Base-by-base conservation (phyloP, 768 basidiomycete genomes). In the Suillus fuscotomentosus region DNA sequence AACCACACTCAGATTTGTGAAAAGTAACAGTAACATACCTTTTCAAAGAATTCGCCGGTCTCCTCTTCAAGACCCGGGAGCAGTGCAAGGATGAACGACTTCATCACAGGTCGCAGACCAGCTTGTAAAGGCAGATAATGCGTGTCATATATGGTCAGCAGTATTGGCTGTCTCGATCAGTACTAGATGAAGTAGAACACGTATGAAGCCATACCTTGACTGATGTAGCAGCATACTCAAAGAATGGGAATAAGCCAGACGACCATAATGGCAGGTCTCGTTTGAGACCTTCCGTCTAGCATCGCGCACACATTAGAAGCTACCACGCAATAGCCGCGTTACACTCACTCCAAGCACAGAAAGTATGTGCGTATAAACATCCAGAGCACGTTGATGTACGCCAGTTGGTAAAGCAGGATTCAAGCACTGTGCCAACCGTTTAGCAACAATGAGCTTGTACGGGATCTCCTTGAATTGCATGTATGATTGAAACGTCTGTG, bases 181-280 rank as follows among this genome's bases (percentile, higher is more conserved):
- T 15, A 61, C 2, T 43, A 53, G 38, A 38, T 17, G 5, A 36
- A 3, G 51, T 13, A 27, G 39, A 59, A 1, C 0, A 9, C 36
- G 64, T 78, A 60, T 67, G 31, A 15, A 54, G 3, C 60, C 75
- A 56, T 34, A 92, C 94, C 84, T 94, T 94, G 64, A 98, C 95
- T 22, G 95, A 95, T n/a, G 96, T 99, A n/a, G 97, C 91, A 11
- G 97, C 95, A 76, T 95, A 99, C 78, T 98, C 95, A 71, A 99
- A 98, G 86, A 99, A 99, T 0, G 97, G 97, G 75, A 99, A 98
- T 6, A 99, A 77, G 8, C 97, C 97, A 5, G 95, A 90, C 0
- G 94, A 95, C 97, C 97, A 99, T 22, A 98, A 81, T 5, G 91
- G 83, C 3, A 99, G 82, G 77, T 99, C 97, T 50, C 87, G 84